Evolutionary conservation across 2,329 filamentous ascomycete species (phyloP).

Genomic region (Fusarium falciforme): DNA sequence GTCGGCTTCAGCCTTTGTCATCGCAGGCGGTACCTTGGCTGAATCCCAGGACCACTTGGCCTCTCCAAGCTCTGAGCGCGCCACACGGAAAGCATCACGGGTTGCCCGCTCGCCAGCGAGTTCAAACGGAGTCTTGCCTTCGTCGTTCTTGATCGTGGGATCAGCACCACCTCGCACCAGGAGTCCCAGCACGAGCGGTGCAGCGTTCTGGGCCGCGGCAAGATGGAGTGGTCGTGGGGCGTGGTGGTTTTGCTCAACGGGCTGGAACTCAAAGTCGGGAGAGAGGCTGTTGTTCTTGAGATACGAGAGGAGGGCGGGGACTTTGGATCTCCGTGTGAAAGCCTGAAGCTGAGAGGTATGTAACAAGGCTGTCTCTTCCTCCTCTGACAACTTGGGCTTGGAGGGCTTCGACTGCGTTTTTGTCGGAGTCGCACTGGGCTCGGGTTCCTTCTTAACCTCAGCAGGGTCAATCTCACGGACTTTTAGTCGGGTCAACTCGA

Average conservation of each 20-base stretch:
- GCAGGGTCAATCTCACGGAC: constrained; percentile 80
- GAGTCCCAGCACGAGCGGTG: constrained; percentile 81
- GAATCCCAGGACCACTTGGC: constrained; percentile 80
- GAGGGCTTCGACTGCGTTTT: constrained; percentile 62
- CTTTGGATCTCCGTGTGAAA: constrained; percentile 88
- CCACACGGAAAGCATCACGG: constrained; percentile 90
- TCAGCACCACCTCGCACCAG: constrained; percentile 80
- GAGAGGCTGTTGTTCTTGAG: constrained; percentile 79
- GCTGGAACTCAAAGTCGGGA: constrained; percentile 80
- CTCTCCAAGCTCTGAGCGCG: constrained; percentile 85
- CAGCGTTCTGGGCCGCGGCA: constrained; percentile 82
- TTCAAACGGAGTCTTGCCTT: constrained; percentile 89
- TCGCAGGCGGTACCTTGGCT: constrained; percentile 76
- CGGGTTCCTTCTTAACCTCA: constrained; percentile 57
- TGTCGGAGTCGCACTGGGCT: constrained; percentile 46
- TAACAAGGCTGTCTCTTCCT: constrained; percentile 83
- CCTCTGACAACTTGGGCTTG: constrained; percentile 77
- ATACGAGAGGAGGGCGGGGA: constrained; percentile 87
- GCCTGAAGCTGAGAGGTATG: constrained; percentile 92
- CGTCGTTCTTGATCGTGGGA: constrained; percentile 75
- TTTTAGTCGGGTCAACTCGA: constrained; percentile 92
- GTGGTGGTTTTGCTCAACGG: constrained; percentile 78
- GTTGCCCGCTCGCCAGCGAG: constrained; percentile 87
- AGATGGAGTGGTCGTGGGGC: constrained; percentile 87
- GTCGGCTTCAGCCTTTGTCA: constrained; percentile 79